Conservation (phyloP, 495 filamentous ascomycete species). For the Acidiella bohemica region DNA sequence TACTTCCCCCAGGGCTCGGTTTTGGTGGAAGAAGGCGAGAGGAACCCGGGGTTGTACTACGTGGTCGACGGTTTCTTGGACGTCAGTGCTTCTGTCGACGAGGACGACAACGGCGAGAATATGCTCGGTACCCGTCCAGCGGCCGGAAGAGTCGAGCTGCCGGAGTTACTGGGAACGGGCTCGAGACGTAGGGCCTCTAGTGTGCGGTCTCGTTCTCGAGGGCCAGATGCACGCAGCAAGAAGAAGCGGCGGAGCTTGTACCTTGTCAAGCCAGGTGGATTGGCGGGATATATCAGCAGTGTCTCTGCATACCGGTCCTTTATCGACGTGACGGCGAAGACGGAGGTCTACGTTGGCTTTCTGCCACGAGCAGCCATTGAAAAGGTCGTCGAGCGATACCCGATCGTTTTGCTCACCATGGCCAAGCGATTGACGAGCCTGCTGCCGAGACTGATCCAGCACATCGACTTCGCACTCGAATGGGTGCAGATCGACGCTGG, state of each 20-base stretch:
- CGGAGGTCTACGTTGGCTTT: constrained; percentile 96
- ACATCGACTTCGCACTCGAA: constrained; percentile 95
- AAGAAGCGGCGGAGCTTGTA: constrained; percentile 61
- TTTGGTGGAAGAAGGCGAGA: constrained; percentile 91
- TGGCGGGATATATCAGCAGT: constrained; percentile 86
- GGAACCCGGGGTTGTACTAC: constrained; percentile 92
- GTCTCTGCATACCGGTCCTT: constrained; percentile 92
- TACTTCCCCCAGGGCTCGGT: constrained; percentile 91
- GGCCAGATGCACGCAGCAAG: constrained; percentile 31
- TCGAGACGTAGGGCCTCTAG: constrained; percentile 32
- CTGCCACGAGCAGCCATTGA: constrained; percentile 77
- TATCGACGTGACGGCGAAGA: constrained; percentile 92
- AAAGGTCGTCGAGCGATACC: constrained; percentile 80
- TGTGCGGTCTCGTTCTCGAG: neutral
- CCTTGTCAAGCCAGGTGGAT: constrained; percentile 84
- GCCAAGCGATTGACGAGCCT: constrained; percentile 84
- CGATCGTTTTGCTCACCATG: constrained; percentile 85
- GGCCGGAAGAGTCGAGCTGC: neutral
- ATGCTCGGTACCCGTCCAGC: constrained; percentile 23
- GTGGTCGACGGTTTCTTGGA: constrained; percentile 96
- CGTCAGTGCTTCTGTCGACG: constrained; percentile 59
- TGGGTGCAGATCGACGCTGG: constrained; percentile 95
- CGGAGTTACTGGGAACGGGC: constrained; percentile 19
- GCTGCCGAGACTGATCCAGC: constrained; percentile 79
- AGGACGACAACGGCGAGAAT: constrained; percentile 25